Conservation (phyloP, 495 filamentous ascomycete species). For the Staphylotrichum longicolle region DNA sequence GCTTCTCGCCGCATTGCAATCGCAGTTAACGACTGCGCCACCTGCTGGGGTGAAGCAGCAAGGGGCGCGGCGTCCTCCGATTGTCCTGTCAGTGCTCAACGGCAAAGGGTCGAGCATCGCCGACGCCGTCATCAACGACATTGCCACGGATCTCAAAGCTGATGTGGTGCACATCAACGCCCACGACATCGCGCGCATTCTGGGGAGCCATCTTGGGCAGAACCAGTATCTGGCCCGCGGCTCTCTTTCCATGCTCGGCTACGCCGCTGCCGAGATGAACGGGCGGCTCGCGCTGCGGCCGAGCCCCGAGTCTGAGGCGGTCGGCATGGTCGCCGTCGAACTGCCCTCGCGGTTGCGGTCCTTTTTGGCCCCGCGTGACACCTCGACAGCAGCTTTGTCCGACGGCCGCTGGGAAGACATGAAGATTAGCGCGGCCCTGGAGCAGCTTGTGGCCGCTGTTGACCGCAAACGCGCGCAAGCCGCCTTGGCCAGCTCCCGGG, state of each 20-base stretch:
- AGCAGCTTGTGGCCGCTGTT: constrained; percentile 37
- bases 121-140: constrained; percentile 36
- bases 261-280: constrained; percentile 53
- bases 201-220: constrained; percentile 71
- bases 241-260: constrained; percentile 59
- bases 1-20: constrained; percentile 36
- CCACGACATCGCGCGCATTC: constrained; percentile 75
- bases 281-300: constrained; percentile 31
- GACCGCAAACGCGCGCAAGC: constrained; percentile 24
- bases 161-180: constrained; percentile 77
- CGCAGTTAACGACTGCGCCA: constrained; percentile 34
- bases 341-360: constrained; percentile 30
- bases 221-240: constrained; percentile 44
- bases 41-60: constrained; percentile 24
- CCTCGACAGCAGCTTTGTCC: not conserved
- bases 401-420: constrained; percentile 46
- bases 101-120: constrained; percentile 35
- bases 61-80: constrained; percentile 37
- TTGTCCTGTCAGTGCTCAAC: constrained; percentile 40
- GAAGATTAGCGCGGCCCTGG: constrained; percentile 42
- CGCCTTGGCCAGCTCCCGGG: not conserved
- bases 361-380: constrained; percentile 20
- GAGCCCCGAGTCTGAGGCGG: constrained; percentile 20
- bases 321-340: constrained; percentile 26
- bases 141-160: constrained; percentile 61